A percentile compares a stretch with the other conserved stretches of the same genome.
Evolutionary conservation across 1,284 basidiomycete species (phyloP).

Genomic region (Pseudozyma thailandica): DNA sequence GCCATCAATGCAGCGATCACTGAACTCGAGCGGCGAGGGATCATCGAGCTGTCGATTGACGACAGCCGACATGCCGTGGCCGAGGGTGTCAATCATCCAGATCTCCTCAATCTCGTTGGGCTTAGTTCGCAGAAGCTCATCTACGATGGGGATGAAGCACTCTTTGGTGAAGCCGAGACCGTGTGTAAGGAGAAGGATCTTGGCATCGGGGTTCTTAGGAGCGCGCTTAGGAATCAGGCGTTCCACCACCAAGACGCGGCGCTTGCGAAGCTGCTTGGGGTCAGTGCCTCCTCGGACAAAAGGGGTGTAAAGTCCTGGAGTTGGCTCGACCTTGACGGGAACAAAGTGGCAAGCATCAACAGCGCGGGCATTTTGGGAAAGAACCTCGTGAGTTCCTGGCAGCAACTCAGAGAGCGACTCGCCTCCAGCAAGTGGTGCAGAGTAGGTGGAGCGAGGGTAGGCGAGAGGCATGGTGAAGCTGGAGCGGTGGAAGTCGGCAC

Average conservation of each 20-base stretch:
- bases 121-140: conserved; percentile 35
- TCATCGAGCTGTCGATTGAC: conserved; percentile 48
- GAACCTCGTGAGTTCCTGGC: conserved; percentile 42
- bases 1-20: conserved; percentile 48
- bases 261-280: conserved; percentile 40
- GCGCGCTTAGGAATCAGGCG: conserved; percentile 38
- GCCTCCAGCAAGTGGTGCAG: conserved; percentile 39
- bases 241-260: conserved; percentile 40
- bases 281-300: conserved; percentile 40
- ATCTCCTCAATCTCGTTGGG: conserved; percentile 43
- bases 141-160: conserved; percentile 39
- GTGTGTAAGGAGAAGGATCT: conserved; percentile 42
- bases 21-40: conserved; percentile 37
- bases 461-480: conserved; percentile 44
- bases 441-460: conserved; percentile 44
- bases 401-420: conserved; percentile 40
- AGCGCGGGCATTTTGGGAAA: conserved; percentile 41
- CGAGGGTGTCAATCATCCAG: conserved; percentile 48
- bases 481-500: conserved; percentile 29
- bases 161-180: conserved; percentile 48
- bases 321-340: conserved; percentile 42
- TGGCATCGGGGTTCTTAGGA: conserved; percentile 33
- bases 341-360: conserved; percentile 46
- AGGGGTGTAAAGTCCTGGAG: conserved; percentile 41
- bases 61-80: conserved; percentile 43